Evolutionary conservation across 2,329 filamentous ascomycete genomes (phyloP).

Genomic region (Verticillium zaregamsianum): DNA sequence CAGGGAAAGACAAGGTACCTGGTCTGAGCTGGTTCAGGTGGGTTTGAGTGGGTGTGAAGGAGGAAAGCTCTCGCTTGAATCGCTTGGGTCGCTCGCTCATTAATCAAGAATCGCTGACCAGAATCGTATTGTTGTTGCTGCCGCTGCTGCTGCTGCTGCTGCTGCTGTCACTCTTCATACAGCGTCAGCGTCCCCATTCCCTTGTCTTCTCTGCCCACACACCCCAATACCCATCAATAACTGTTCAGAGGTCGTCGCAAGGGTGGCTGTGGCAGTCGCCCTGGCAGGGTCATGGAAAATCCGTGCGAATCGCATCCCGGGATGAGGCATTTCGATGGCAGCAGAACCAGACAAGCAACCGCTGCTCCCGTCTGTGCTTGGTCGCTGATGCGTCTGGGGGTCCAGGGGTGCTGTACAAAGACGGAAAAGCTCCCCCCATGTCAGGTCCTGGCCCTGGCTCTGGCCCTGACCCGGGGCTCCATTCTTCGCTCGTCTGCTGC

Average conservation of each 20-base stretch:
- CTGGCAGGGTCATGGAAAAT: background rate
- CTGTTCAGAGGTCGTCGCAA: background rate
- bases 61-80: background rate
- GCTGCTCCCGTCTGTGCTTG: constrained; percentile 1
- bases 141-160: no score
- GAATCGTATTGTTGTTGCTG: background rate
- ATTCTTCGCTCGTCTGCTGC: background rate
- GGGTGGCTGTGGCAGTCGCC: background rate
- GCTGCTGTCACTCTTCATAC: background rate
- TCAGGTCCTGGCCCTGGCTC: background rate
- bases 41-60: background rate
- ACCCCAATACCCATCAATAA: background rate
- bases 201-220: background rate
- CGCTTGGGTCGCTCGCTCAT: background rate
- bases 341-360: background rate
- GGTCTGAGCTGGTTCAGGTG: background rate
- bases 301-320: background rate
- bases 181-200: background rate
- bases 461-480: background rate
- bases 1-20: background rate
- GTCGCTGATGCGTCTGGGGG: background rate
- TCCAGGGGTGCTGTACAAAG: background rate
- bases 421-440: background rate
- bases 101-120: background rate
- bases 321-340: background rate